These are phyloP conservation scores for Effrenium voratum DNA, from an alignment of 73 alveolate genomes.

Conservation along the genomic window DNA sequence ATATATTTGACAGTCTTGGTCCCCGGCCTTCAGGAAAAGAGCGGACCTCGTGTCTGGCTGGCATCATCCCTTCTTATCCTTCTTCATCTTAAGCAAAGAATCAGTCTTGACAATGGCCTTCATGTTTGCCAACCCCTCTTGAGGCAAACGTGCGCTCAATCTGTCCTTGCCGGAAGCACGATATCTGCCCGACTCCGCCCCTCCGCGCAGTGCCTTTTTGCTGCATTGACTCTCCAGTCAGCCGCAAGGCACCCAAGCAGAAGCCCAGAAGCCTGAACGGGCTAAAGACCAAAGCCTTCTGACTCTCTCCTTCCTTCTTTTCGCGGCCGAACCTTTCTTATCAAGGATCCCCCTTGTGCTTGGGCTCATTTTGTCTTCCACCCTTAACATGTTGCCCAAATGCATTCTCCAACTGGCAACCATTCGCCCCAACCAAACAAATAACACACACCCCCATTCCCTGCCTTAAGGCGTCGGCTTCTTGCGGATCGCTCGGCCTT, in stretches of 20 bases:
- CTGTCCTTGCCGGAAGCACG: too few relatives aligned
- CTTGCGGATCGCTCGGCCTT: too few relatives aligned
- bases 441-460: background rate
- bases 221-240: too few relatives aligned
- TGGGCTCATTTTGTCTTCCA: background rate
- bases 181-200: background rate
- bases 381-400: background rate
- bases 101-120: background rate
- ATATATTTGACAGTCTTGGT: too few relatives aligned
- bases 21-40: too few relatives aligned
- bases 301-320: background rate
- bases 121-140: background rate
- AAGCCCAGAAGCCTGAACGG: conserved; percentile 27
- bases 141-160: too few relatives aligned
- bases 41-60: too few relatives aligned
- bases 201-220: background rate
- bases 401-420: background rate
- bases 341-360: background rate
- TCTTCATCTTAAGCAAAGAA: background rate
- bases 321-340: background rate
- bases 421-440: background rate
- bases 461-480: background rate
- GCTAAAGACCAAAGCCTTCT: background rate
- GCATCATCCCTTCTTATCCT: background rate
- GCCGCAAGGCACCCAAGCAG: conserved; percentile 37